Evolutionary conservation across 129 eudicot genomes (phyloP).

Genomic region (Logfia minima): DNA sequence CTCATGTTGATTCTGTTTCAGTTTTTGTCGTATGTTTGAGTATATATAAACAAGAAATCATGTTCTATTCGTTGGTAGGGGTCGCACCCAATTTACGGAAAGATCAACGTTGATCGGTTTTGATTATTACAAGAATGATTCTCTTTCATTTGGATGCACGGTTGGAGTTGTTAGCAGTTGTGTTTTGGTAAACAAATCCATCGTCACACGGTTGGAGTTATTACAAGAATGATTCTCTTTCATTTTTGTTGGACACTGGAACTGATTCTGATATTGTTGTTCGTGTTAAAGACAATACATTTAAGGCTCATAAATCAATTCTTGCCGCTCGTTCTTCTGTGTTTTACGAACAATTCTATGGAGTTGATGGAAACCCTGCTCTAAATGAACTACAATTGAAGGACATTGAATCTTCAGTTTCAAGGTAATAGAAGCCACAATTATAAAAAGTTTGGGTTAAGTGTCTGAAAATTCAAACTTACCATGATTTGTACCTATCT

Average conservation of each 20-base stretch:
- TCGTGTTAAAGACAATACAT: neutral
- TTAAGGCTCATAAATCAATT: slow-evolving; percentile 3
- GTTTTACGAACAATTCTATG: neutral
- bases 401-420: neutral
- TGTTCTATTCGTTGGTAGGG: neutral
- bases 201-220: too few species aligned
- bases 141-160: neutral
- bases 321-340: neutral
- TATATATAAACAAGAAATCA: neutral
- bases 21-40: neutral
- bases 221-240: too few species aligned
- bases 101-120: neutral
- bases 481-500: too few species aligned
- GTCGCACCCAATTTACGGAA: neutral
- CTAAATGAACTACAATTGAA: neutral
- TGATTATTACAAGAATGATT: neutral
- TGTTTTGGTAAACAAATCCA: neutral
- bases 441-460: neutral
- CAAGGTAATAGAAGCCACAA: slow-evolving; percentile 3
- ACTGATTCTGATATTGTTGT: neutral
- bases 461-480: too few species aligned
- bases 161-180: neutral
- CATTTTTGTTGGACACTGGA: neutral
- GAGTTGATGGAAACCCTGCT: neutral
- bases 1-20: too few species aligned